Base-by-base conservation (phyloP, 139 green algal genomes). In the Astrephomene gubernaculifera region DNA sequence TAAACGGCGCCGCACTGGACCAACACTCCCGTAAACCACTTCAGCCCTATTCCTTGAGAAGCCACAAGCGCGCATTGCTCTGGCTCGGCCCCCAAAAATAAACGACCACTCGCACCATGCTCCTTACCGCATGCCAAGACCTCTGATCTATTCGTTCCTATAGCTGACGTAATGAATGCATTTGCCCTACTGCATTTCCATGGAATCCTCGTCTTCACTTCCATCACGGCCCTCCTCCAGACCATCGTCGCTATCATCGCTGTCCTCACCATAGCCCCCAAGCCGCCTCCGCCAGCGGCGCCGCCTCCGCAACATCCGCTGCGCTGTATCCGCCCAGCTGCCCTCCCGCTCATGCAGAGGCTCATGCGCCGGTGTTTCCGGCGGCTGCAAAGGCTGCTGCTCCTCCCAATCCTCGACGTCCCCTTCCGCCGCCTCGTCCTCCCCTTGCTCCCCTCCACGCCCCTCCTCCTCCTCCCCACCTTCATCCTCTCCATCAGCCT, bases 161-260 rank as follows among this genome's bases (percentile, higher is more conserved):
- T n/a, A n/a, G n/a, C n/a, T n/a, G n/a, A n/a, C n/a, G n/a, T n/a
- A n/a, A n/a, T n/a, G n/a, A n/a, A n/a, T n/a, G n/a, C n/a, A n/a
- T n/a, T n/a, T n/a, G n/a, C n/a, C n/a, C n/a, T n/a, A n/a, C n/a
- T n/a, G n/a, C n/a, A n/a, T n/a, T n/a, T 80, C 72, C 72, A 80
- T 80, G 4, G 72, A 80, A 35, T 80, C 72, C 49, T 52, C 45
- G n/a, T 80, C n/a, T 35, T 67, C 72, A 36, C 72, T 67, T 31
- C 45, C 49, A 2, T 49, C 72, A 14, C 19, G 49, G 9, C 31
- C 49, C 31, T 27, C 24, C 9, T n/a, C n/a, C n/a, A n/a, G n/a
- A n/a, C n/a, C n/a, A n/a, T n/a, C n/a, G n/a, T n/a, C n/a, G 49
- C 45, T 67, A 2, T 49, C 72, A 14, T 31, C 72, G 9, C 31